Evolutionary conservation across 768 basidiomycete genomes (phyloP), one percentile per base, ranked within the genome.

Genomic region (Tulasnella sp.): DNA sequence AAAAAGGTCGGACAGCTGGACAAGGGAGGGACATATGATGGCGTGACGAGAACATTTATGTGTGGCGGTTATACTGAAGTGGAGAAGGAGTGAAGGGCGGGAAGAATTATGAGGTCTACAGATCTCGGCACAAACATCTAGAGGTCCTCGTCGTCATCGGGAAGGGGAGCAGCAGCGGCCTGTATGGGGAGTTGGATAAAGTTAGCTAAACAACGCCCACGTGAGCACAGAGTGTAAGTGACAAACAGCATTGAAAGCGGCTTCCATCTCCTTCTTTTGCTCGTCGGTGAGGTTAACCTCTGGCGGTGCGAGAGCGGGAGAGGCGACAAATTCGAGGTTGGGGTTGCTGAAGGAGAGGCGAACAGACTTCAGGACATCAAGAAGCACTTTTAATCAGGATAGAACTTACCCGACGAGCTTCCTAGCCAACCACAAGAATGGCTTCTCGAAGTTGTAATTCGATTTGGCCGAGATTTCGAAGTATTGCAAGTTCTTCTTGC

Each of bases 381-480:
- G 18, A 11, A 15, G 26, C n/a, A 48, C 18, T 2, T 6, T 13
- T 44, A 23, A 57, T 29, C 20, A 44, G n/a, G 26, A 23, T 32
- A 32, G 51, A 7, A 88, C 93, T 80, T 82, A 95, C 95, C 96
- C 97, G 81, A 97, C 96, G 80, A 99, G 89, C 87, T 99, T 99
- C 87, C 95, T 91, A 79, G 95, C 96, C 84, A 99, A 89, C 98
- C 98, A 99, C 80, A 99, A 89, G 94, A 99, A 99, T 73, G 98
- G 98, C 85, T 98, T 98, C 87, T 99, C 98, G 83, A 99, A 99
- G 89, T 99, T 99, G 86, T 99, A 99, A 89, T 99, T 99, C 70
- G 96, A 98, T 87, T 99, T 99, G 75, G 98, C 98, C 0, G 98
- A 99, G 82, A 99, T 99, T 83, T 99, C 98, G 84, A 96, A 99